Conservation (phyloP, 306 rosid species). For the Pachyrhizus erosus region DNA sequence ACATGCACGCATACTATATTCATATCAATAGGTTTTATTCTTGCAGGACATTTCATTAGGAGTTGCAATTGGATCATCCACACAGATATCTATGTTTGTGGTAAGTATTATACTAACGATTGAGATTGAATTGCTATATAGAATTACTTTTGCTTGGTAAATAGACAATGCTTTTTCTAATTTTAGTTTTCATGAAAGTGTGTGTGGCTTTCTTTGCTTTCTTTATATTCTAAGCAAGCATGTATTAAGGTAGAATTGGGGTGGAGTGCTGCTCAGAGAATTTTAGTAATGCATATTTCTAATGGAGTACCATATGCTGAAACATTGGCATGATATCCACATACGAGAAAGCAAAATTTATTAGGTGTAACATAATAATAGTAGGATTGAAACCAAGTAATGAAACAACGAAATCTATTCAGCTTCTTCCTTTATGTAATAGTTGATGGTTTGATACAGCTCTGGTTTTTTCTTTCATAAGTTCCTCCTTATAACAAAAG, state of each 20-base stretch:
- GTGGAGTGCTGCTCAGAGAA: background rate
- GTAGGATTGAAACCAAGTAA: constrained; percentile 2
- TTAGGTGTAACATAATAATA: background rate
- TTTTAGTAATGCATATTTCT: background rate
- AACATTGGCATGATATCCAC: constrained; percentile 2
- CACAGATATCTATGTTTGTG: constrained; percentile 86
- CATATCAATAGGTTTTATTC: constrained; percentile 33
- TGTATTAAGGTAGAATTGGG: background rate
- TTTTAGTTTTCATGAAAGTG: background rate
- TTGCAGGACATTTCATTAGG: constrained; percentile 81
- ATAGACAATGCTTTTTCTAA: constrained; percentile 11
- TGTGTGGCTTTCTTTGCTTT: background rate
- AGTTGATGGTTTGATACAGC: background rate
- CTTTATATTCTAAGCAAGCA: background rate
- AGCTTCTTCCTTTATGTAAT: background rate
- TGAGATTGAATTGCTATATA: constrained; percentile 11
- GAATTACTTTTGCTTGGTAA: constrained; percentile 23
- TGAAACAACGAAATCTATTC: background rate
- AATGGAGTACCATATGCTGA: background rate
- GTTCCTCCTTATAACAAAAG: background rate
- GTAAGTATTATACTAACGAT: constrained; percentile 48
- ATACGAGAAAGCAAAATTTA: background rate
- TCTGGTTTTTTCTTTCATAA: background rate
- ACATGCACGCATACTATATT: background rate
- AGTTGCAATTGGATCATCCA: constrained; percentile 86